These are phyloP conservation scores for Mycena vulgaris DNA, from an alignment of 768 basidiomycete genomes.

Conservation along the genomic window DNA sequence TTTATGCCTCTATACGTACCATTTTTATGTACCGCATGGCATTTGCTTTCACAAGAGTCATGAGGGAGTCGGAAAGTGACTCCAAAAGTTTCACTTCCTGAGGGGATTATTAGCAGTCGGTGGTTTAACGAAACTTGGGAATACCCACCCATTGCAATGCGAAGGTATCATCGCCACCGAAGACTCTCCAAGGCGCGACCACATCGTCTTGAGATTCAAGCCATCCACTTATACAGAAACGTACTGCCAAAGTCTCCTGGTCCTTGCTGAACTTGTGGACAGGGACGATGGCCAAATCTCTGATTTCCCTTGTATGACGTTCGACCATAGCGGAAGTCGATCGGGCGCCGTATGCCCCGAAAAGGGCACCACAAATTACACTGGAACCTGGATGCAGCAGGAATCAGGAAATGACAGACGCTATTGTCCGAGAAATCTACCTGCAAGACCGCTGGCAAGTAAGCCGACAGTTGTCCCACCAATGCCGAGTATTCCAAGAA, in stretches of 20 bases:
- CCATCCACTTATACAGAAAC: slow-evolving; percentile 73
- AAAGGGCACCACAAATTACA: slow-evolving; percentile 70
- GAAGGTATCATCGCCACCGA: slow-evolving; percentile 66
- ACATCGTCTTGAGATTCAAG: slow-evolving; percentile 61
- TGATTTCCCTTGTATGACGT: slow-evolving; percentile 66
- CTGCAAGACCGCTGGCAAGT: slow-evolving; percentile 66
- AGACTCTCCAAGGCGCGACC: slow-evolving; percentile 67
- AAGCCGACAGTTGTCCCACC: slow-evolving; percentile 68
- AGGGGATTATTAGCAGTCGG: background rate
- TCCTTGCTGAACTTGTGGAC: slow-evolving; percentile 52
- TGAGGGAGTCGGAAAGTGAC: slow-evolving; percentile 64
- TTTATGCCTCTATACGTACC: too few relatives aligned
- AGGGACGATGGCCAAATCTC: slow-evolving; percentile 67
- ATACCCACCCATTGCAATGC: slow-evolving; percentile 71
- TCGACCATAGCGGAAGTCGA: slow-evolving; percentile 64
- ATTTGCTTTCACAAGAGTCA: slow-evolving; percentile 60
- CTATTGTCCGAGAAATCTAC: background rate
- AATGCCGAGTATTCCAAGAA: slow-evolving; percentile 67
- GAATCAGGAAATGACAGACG: background rate
- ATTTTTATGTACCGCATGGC: slow-evolving; percentile 66
- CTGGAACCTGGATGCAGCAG: slow-evolving; percentile 55
- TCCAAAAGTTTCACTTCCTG: slow-evolving; percentile 72
- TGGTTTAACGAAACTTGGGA: background rate
- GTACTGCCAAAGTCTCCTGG: slow-evolving; percentile 64
- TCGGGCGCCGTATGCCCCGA: slow-evolving; percentile 70